Evolutionary conservation across 2,329 filamentous ascomycete genomes (phyloP).

Genomic region (Arachnopeziza araneosa): DNA sequence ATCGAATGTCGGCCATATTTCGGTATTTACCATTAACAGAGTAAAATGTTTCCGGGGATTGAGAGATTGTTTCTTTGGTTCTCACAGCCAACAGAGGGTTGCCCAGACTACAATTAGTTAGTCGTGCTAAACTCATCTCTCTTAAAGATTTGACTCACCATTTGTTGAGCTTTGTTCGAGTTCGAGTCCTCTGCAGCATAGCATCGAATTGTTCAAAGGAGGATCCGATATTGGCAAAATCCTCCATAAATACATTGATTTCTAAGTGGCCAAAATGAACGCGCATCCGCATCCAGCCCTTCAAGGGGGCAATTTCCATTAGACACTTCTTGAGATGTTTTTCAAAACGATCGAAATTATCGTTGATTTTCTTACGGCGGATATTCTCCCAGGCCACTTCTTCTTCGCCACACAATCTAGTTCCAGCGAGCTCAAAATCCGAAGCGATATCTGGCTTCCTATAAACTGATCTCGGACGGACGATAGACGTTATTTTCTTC

Average conservation of each 20-base stretch:
- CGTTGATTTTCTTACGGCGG: conserved; percentile 4
- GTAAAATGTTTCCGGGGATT: conserved; percentile 12
- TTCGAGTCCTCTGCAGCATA: conserved; percentile 23
- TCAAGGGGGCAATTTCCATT: conserved; percentile 17
- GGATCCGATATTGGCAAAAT: conserved; percentile 13
- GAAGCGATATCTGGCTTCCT: conserved; percentile 1
- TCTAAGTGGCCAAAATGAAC: conserved; percentile 27
- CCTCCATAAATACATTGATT: conserved; percentile 17
- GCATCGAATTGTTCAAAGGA: conserved; percentile 20
- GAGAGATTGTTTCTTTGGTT: conserved; percentile 15
- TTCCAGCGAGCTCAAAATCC: conserved; percentile 16
- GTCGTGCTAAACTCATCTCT: background rate
- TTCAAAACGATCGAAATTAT: conserved; percentile 15
- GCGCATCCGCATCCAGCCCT: conserved; percentile 28
- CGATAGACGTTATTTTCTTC: conserved; percentile 11
- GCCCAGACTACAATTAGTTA: conserved; percentile 12
- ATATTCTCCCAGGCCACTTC: conserved; percentile 14
- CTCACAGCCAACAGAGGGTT: conserved; percentile 11
- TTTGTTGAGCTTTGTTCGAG: conserved; percentile 22
- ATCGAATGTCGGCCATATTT: conserved; percentile 12
- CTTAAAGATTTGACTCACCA: conserved; percentile 20
- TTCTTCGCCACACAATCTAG: conserved; percentile 8
- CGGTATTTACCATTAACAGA: conserved; percentile 9
- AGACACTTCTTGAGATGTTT: conserved; percentile 18
- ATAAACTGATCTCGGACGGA: conserved; percentile 6